phyloP scores from a whole-genome alignment of 192 early-diverging fungal species.

The Podila epigama region DNA sequence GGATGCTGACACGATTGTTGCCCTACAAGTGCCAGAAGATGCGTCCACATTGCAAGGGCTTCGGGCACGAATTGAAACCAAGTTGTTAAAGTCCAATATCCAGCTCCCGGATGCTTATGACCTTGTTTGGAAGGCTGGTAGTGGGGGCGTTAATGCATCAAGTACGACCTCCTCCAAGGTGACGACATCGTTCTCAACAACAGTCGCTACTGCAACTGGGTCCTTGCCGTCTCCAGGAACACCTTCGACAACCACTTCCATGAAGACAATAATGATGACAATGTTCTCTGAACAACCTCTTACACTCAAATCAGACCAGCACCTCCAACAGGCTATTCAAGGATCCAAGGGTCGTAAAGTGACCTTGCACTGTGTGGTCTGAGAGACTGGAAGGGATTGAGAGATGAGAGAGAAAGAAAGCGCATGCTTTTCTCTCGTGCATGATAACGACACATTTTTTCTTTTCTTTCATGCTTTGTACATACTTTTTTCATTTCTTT shows the following conservation, averaged over 20 bases:
- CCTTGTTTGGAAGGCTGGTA: constrained; percentile 28
- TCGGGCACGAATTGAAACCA: constrained; percentile 7
- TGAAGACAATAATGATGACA: too few relatives aligned
- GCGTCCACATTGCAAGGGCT: constrained; percentile 24
- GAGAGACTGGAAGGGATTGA: too few relatives aligned
- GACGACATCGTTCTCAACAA: neutral
- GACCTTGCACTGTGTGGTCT: constrained; percentile 24
- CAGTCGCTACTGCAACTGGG: neutral
- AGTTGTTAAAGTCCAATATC: constrained; percentile 41
- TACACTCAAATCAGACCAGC: constrained; percentile 20
- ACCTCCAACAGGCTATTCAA: constrained; percentile 22
- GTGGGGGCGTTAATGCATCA: too few relatives aligned
- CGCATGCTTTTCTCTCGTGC: neutral
- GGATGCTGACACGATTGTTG: constrained; percentile 46
- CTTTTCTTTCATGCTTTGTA: too few relatives aligned
- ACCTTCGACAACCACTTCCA: neutral
- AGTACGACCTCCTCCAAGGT: too few relatives aligned
- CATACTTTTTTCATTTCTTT: neutral
- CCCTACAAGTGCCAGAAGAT: constrained; percentile 33
- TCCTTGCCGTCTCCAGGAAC: neutral
- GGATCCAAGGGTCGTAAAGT: constrained; percentile 32
- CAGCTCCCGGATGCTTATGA: constrained; percentile 33
- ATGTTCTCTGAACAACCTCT: neutral
- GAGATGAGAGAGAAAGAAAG: neutral
- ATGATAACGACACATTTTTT: neutral